Evolutionary conservation across 1,139 yeast species (phyloP), one percentile per base, ranked within the genome.

Genomic region (Pichia sp.): DNA sequence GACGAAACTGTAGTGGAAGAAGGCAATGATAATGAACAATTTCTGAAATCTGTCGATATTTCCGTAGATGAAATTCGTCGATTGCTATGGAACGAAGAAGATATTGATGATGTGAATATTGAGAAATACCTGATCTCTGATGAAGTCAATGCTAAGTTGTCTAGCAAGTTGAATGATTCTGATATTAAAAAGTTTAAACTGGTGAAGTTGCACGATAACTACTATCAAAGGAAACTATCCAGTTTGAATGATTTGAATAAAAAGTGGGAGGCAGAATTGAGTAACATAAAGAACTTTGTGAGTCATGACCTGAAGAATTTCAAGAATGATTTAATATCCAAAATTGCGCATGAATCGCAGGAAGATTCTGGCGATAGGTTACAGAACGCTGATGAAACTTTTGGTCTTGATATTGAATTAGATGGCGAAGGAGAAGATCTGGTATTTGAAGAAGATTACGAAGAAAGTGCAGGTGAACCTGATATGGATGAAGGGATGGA

Each of bases 191-290:
- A 58, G 42, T 61, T 60, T 43, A 50, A 49, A 43, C 44, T 60
- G 9, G 52, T 53, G 28, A 53, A 55, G 39, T 45, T 60, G 44
- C 55, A 53, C 39, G 62, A 59, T 39, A 49, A 52, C 34, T 51
- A 52, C 26, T 57, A 55, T 39, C 54, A 54, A 37, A 37, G 50
- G 5, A 56, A 61, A 43, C 44, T 56, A 8, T 37, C 46, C 4
- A 28, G 29, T n/a, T 34, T 59, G 35, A 52, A 52, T 16, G 50
- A 45, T 8, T 38, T 53, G 46, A 53, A 57, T 38, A 39, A 49
- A 33, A 59, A 59, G 46, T 61, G 63, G 64, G 45, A 44, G 28
- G 40, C 43, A n/a, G 53, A 58, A 34, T 43, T 60, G 39, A 43
- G 40, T 11, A 50, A 49, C 33, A 42, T 60, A 35, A 50, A 48